A percentile compares a stretch with the other conserved stretches of the same genome.
These are phyloP conservation scores for Tetracladium maxilliforme DNA, from an alignment of 2,329 filamentous ascomycete genomes.

Conservation along the genomic window DNA sequence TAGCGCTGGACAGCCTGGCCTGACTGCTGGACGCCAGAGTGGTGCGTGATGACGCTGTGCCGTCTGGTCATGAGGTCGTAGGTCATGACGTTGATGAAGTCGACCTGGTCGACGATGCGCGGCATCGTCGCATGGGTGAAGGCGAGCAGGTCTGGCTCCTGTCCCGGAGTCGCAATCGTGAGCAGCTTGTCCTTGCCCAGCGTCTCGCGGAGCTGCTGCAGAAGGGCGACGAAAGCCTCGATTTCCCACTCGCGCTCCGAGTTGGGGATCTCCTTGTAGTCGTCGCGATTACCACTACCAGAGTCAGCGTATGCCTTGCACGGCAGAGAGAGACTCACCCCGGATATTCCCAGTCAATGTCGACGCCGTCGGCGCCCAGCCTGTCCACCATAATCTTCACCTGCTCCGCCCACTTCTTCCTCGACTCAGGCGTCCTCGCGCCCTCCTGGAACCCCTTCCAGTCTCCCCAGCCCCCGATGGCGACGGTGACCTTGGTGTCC, in stretches of 20 bases:
- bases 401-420: conserved; percentile 46
- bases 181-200: conserved; percentile 44
- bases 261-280: conserved; percentile 54
- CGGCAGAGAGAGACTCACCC: conserved; percentile 7
- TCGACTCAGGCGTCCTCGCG: conserved; percentile 32
- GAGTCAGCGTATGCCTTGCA: background rate
- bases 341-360: conserved; percentile 16
- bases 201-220: conserved; percentile 39
- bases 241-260: conserved; percentile 44
- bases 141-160: conserved; percentile 50
- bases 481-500: conserved; percentile 49
- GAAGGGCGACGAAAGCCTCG: conserved; percentile 43
- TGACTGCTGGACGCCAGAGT: conserved; percentile 44
- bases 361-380: conserved; percentile 43
- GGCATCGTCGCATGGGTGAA: conserved; percentile 44
- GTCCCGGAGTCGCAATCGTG: conserved; percentile 53
- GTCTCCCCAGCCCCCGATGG: conserved; percentile 65
- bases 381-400: conserved; percentile 45
- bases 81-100: conserved; percentile 57
- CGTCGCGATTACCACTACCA: conserved; percentile 45
- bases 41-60: conserved; percentile 47
- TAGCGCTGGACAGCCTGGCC: conserved; percentile 42
- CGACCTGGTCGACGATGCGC: conserved; percentile 39
- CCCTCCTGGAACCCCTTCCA: conserved; percentile 45
- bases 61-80: conserved; percentile 61